Conservation (phyloP, 805 yeast genomes). For the Metschnikowia baotianmanensis region DNA sequence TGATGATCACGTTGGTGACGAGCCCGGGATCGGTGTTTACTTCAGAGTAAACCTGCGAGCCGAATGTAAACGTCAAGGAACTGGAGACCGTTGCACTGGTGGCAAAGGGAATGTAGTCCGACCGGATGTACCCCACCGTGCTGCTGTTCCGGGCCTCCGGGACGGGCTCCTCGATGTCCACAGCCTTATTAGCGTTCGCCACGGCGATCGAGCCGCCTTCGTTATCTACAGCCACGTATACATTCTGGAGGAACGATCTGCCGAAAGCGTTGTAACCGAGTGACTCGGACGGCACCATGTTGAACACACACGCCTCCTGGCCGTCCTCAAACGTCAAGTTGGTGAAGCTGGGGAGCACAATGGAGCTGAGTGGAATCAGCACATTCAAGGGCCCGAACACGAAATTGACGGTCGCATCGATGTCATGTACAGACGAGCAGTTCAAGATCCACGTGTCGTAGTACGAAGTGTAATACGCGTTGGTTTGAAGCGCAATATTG, state of each 20-base stretch:
- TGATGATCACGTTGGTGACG: conserved; percentile 25
- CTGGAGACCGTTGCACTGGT: conserved; percentile 6
- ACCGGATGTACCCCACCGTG: conserved; percentile 27
- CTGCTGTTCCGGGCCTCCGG: conserved; percentile 14
- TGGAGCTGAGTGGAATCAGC: conserved; percentile 47
- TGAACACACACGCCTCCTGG: conserved; percentile 53
- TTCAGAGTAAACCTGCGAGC: conserved; percentile 9
- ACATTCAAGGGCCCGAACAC: conserved; percentile 51
- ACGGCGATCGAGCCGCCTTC: conserved; percentile 55
- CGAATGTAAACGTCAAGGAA: conserved; percentile 13
- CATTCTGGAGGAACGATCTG: conserved; percentile 49
- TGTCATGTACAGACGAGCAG: conserved; percentile 47
- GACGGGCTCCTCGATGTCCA: conserved; percentile 1
- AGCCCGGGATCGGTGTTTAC: conserved; percentile 24
- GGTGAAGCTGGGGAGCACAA: conserved; percentile 36
- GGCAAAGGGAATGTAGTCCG: conserved; percentile 54
- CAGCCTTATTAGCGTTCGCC: conserved; percentile 42
- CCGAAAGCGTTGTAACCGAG: conserved; percentile 59
- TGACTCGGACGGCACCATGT: conserved; percentile 45
- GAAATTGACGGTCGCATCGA: conserved; percentile 52
- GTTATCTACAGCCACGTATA: conserved; percentile 63
- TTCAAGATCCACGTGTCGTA: conserved; percentile 58
- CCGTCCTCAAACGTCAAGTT: conserved; percentile 52
- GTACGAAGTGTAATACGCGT: conserved; percentile 55
- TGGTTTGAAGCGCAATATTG: conserved; percentile 64